Percentiles rank a stretch among this genome's conserved stretches.
phyloP scores from a whole-genome alignment of 2,329 filamentous ascomycete species.

The Akanthomyces dipterigenus region DNA sequence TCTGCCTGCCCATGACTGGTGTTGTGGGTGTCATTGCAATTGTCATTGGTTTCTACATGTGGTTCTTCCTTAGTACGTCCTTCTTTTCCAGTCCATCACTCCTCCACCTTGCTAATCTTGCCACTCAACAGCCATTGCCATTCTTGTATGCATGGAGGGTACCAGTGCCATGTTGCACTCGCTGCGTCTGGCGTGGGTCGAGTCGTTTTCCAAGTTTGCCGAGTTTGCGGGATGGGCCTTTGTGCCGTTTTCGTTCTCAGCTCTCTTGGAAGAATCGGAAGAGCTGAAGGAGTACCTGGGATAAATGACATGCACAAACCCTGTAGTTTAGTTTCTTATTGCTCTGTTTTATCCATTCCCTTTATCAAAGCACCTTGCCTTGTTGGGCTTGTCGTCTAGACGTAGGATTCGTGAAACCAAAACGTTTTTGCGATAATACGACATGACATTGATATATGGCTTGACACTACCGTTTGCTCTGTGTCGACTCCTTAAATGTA shows the following conservation, averaged over 20 bases:
- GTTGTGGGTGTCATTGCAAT: slow-evolving; percentile 69
- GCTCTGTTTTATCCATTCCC: slow-evolving; percentile 5
- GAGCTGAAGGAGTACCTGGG: slow-evolving; percentile 50
- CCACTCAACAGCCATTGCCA: slow-evolving; percentile 33
- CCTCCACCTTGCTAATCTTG: slow-evolving; percentile 18
- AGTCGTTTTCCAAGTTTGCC: slow-evolving; percentile 97
- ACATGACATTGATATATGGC: neutral
- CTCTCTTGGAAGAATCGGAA: slow-evolving; percentile 76
- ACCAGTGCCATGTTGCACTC: slow-evolving; percentile 94
- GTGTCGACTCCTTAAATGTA: neutral
- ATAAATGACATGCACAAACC: slow-evolving; percentile 19
- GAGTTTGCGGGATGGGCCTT: slow-evolving; percentile 85
- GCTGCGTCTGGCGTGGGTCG: slow-evolving; percentile 89
- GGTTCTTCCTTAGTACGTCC: slow-evolving; percentile 72
- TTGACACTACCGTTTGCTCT: no score
- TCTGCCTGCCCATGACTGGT: slow-evolving; percentile 62
- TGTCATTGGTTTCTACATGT: slow-evolving; percentile 76
- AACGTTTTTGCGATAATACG: neutral
- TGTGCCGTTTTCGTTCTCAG: slow-evolving; percentile 80
- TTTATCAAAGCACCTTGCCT: neutral
- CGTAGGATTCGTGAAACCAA: neutral
- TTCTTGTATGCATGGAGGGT: slow-evolving; percentile 91
- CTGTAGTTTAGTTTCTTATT: slow-evolving; percentile 14
- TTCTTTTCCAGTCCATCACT: neutral
- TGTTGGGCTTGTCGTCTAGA: neutral